Evolutionary conservation across 2,329 filamentous ascomycete species (phyloP), one percentile per base, ranked within the genome.

Genomic region (Fusarium annulatum): DNA sequence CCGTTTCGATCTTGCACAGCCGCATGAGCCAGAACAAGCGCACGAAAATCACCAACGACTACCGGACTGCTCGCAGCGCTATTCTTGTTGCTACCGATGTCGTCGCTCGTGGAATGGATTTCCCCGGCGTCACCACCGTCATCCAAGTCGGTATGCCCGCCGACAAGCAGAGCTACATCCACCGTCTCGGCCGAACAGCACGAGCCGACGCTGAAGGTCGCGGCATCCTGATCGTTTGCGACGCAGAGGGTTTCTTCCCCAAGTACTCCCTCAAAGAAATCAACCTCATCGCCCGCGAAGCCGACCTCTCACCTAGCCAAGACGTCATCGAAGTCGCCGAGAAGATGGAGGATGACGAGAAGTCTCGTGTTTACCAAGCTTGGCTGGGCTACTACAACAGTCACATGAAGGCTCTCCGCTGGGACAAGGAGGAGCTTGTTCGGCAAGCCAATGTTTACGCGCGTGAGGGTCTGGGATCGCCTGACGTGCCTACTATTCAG

Each of bases 81-180:
- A 86, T 93, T 57, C 84, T 93, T 46, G 88, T 93, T 60, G 92
- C 92, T 6, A 93, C 91, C 2, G 92, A 94, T 76, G 91, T 94
- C 42, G 89, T 92, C 30, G 91, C 91, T 16, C 89, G 91, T 72
- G 91, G 91, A 73, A 92, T 94, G 89, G 91, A 93, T 77, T 93
- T 93, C 79, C 91, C 91, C 1, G 86, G 87, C n/a, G 90, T 93
- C 42, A 91, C 89, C 21, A 89, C 90, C 69, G 90, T 93, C 61
- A 87, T 92, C 75, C 91, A 93, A 79, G 82, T 90, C 23, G 90
- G 91, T 61, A 79, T 90, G 9, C 89, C 91, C 15, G 81, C 84
- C 9, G 87, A 88, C 73, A 87, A 88, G 71, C 89, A 92, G 78
- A 88, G 88, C 53, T 93, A 93, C 82, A 88, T 93, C 66, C 91